Conservation (phyloP, 805 yeast species). For the Candida corydali region DNA sequence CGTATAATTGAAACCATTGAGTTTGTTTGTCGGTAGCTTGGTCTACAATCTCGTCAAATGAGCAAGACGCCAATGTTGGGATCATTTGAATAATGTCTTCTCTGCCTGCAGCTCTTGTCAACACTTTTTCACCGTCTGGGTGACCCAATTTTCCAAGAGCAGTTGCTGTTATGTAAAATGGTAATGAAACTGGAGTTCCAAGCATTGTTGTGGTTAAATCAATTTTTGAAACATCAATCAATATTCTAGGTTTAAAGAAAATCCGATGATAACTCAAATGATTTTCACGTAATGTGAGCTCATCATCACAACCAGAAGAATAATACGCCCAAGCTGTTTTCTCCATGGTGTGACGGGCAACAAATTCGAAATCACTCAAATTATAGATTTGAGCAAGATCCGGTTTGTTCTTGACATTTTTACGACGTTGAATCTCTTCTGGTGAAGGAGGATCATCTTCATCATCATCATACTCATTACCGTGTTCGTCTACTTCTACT, state of each 20-base stretch:
- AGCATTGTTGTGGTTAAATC: conserved; percentile 71
- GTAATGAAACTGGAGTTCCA: conserved; percentile 66
- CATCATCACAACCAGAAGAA: conserved; percentile 90
- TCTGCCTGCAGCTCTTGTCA: conserved; percentile 77
- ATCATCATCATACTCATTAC: conserved; percentile 34
- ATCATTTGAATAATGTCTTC: conserved; percentile 81
- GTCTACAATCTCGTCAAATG: conserved; percentile 79
- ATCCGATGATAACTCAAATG: conserved; percentile 85
- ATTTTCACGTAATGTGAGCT: conserved; percentile 83
- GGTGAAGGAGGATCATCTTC: conserved; percentile 33
- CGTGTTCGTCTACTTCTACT: conserved; percentile 14
- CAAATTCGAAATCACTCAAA: conserved; percentile 78
- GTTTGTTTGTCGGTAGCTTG: conserved; percentile 63
- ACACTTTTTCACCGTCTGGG: conserved; percentile 85
- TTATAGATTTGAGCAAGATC: conserved; percentile 68
- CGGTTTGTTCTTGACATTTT: conserved; percentile 49
- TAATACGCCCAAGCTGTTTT: conserved; percentile 88
- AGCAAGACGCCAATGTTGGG: conserved; percentile 85
- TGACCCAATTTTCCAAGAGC: conserved; percentile 91
- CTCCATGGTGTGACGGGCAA: conserved; percentile 76
- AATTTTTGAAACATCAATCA: conserved; percentile 75
- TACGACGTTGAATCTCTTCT: conserved; percentile 22
- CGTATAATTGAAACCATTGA: conserved; percentile 88
- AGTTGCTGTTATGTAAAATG: conserved; percentile 88
- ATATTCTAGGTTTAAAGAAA: conserved; percentile 78